Evolutionary conservation across 495 filamentous ascomycete genomes (phyloP).

Genomic region (Endocarpon pusillum): DNA sequence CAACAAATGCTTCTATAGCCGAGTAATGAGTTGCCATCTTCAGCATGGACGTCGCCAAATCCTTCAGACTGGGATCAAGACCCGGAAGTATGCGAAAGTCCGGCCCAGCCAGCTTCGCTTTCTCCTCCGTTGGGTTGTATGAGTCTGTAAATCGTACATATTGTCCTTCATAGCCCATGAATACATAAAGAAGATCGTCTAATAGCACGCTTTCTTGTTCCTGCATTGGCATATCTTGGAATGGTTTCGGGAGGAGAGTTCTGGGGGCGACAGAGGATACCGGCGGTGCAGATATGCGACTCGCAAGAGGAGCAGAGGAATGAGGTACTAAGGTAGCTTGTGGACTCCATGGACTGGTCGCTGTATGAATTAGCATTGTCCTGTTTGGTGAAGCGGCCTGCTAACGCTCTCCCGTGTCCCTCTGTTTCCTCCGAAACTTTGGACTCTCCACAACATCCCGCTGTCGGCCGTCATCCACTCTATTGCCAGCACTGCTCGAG

Average conservation of each 20-base stretch:
- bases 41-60: slow-evolving; percentile 72
- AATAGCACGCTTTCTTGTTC: slow-evolving; percentile 72
- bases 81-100: slow-evolving; percentile 63
- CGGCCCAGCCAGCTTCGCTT: slow-evolving; percentile 70
- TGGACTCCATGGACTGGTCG: slow-evolving; percentile 57
- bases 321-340: slow-evolving; percentile 66
- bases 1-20: slow-evolving; percentile 81
- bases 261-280: slow-evolving; percentile 55
- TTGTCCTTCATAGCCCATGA: slow-evolving; percentile 97
- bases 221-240: slow-evolving; percentile 57
- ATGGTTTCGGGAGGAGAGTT: slow-evolving; percentile 49
- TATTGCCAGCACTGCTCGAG: slow-evolving; percentile 23
- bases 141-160: slow-evolving; percentile 73
- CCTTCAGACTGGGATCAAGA: slow-evolving; percentile 77
- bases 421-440: slow-evolving; percentile 22
- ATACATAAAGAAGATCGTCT: slow-evolving; percentile 82
- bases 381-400: slow-evolving; percentile 3
- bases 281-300: slow-evolving; percentile 71
- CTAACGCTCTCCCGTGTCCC: slow-evolving; percentile 21
- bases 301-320: slow-evolving; percentile 75
- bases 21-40: slow-evolving; percentile 91
- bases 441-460: slow-evolving; percentile 26
- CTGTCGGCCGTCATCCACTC: slow-evolving; percentile 25
- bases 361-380: slow-evolving; percentile 10
- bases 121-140: slow-evolving; percentile 71